Evolutionary conservation across 2,329 filamentous ascomycete genomes (phyloP).

Genomic region (Fusarium mangiferae): DNA sequence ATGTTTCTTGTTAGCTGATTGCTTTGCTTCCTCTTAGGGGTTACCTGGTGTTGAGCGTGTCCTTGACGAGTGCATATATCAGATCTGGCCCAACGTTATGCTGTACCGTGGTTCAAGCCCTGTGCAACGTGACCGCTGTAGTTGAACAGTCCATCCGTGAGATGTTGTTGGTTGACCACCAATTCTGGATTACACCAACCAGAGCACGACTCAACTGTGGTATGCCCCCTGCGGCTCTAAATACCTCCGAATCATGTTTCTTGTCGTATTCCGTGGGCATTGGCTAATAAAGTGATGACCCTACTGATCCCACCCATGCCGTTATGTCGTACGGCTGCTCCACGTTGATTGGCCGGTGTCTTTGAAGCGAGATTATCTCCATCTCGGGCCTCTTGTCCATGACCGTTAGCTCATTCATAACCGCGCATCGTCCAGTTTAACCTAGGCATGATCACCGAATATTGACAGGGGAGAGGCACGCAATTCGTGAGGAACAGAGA

Average conservation of each 20-base stretch:
- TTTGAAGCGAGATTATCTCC: slow-evolving; percentile 45
- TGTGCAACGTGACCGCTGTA: slow-evolving; percentile 6
- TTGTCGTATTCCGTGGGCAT: slow-evolving; percentile 36
- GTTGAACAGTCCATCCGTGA: slow-evolving; percentile 10
- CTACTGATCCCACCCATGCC: slow-evolving; percentile 26
- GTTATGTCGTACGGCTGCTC: slow-evolving; percentile 38
- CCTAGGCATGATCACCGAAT: slow-evolving; percentile 24
- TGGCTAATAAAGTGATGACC: slow-evolving; percentile 20
- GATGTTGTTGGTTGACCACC: slow-evolving; percentile 9
- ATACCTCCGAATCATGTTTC: slow-evolving; percentile 36
- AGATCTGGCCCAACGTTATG: slow-evolving; percentile 1
- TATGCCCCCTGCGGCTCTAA: slow-evolving; percentile 4
- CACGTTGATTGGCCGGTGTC: slow-evolving; percentile 36
- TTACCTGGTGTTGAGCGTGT: background rate
- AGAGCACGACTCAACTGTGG: background rate
- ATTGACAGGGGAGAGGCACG: slow-evolving; percentile 11
- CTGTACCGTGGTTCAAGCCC: background rate
- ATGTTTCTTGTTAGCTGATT: slow-evolving; percentile 16
- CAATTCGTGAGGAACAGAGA: background rate
- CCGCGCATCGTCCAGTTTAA: slow-evolving; percentile 31
- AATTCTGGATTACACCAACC: slow-evolving; percentile 14
- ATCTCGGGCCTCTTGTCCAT: slow-evolving; percentile 39
- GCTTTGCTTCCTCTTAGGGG: slow-evolving; percentile 22
- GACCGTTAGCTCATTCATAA: slow-evolving; percentile 30
- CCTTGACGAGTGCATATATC: slow-evolving; percentile 1